phyloP scores from a whole-genome alignment of 1,284 basidiomycete species.

The Schizopora paradoxa region DNA sequence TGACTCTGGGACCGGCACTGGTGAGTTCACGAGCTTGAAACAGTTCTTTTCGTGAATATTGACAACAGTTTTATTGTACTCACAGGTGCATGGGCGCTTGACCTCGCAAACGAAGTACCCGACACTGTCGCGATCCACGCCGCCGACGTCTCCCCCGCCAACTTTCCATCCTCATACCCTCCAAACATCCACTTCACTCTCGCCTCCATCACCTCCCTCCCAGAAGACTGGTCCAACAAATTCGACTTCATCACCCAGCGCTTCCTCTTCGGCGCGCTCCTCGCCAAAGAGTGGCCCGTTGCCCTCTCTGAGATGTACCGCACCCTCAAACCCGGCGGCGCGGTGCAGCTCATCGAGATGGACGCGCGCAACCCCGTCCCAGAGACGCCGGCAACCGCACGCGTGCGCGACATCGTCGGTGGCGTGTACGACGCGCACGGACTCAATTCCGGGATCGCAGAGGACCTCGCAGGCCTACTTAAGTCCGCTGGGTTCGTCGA shows the following conservation, averaged over 20 bases:
- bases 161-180: neutral
- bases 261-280: constrained; percentile 18
- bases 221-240: constrained; percentile 18
- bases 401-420: neutral
- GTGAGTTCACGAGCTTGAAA: neutral
- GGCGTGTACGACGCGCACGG: too few species aligned
- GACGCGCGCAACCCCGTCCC: neutral
- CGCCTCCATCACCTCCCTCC: constrained; percentile 6
- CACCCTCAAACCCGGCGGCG: constrained; percentile 19
- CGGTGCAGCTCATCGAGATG: constrained; percentile 17
- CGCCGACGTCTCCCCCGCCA: constrained; percentile 1
- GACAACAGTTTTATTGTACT: too few species aligned
- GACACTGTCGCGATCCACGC: constrained; percentile 3
- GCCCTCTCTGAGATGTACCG: constrained; percentile 18
- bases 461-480: neutral
- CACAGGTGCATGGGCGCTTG: constrained; percentile 8
- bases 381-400: neutral
- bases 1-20: neutral
- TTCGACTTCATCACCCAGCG: constrained; percentile 21
- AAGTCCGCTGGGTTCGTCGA: neutral
- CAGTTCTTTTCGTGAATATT: neutral
- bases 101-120: constrained; percentile 4
- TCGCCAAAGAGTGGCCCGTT: constrained; percentile 13
- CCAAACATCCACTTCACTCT: constrained; percentile 3
- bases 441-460: too few species aligned